Base-by-base conservation (phyloP, 225 moss, liverwort and hornwort genomes). In the Neckera pumila region DNA sequence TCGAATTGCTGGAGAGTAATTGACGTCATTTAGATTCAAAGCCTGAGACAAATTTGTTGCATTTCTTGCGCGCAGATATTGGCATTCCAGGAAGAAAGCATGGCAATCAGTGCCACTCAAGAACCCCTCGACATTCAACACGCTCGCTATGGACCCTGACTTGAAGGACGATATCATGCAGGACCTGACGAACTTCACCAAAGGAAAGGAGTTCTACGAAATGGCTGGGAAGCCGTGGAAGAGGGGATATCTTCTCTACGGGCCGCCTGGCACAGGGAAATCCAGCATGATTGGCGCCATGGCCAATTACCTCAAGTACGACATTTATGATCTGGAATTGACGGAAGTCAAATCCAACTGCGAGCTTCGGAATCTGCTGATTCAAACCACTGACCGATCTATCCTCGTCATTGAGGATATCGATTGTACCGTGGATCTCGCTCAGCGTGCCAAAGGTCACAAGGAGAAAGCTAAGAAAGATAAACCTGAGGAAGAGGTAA, bases 231-330 rank as follows among this genome's bases (percentile, higher is more conserved):
- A 93, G 90, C 91, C 94, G 31, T 97, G 97, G 97, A 97, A 97
- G 92, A 88, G 96, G 27, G 97, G 97, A 22, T 97, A 97, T 62
- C 93, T 97, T 43, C 84, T 97, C 13, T 90, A 86, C 40, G 97
- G 96, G 51, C 96, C 97, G 9, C 97, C 97, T 0, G 96, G 96
- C 43, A 97, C 95, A 3, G 95, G 97, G 18, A 96, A 96, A 57
- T 95, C 96, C 43, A 95, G 96, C 90, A 96, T 97, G 95, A 95
- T 97, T 14, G 97, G 94, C 23, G 97, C 97, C 54, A 97, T 97
- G 27, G 97, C 97, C 80, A 96, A 96, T 84, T 86, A 91, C 49
- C 83, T 97, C 47, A 86, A 90, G 17, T 96, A 96, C 20, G 96
- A 96, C 61, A 87, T 96, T 9, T 97, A 96, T 53, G 97, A 96